A percentile compares a stretch with the other conserved stretches of the same genome.
phyloP scores from a whole-genome alignment of 2,329 filamentous ascomycete genomes.

The Hymenotorrendiella dingleyae region DNA sequence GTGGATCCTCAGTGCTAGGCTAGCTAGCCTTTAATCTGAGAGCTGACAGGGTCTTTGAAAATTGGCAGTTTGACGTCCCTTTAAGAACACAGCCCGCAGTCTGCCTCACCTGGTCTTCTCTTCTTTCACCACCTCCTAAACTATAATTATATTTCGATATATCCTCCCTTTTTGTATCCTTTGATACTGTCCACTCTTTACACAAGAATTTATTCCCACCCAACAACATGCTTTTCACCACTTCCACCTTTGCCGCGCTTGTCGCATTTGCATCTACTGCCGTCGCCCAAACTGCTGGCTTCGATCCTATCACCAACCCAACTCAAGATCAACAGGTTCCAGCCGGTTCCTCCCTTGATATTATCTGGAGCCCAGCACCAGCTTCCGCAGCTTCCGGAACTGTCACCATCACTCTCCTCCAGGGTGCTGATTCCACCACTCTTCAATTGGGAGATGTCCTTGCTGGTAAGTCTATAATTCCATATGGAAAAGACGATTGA shows the following conservation, averaged over 20 bases:
- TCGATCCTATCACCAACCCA: conserved; percentile 49
- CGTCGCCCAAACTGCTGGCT: conserved; percentile 50
- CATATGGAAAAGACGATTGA: background rate
- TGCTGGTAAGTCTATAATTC: conserved; percentile 41
- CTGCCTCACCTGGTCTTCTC: background rate
- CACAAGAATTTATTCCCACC: conserved; percentile 7
- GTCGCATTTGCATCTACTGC: conserved; percentile 23
- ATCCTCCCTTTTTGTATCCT: conserved; percentile 20
- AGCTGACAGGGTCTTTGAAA: background rate
- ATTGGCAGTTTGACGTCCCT: background rate
- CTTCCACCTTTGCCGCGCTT: conserved; percentile 22
- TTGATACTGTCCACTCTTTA: conserved; percentile 28
- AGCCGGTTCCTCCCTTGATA: conserved; percentile 43
- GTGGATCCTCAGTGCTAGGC: background rate
- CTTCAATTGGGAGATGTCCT: conserved; percentile 36
- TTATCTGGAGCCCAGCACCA: conserved; percentile 49
- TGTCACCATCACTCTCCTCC: conserved; percentile 49
- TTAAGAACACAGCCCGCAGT: background rate
- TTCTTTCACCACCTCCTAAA: background rate
- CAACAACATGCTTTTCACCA: conserved; percentile 25
- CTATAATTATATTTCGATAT: background rate
- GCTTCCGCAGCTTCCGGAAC: conserved; percentile 36
- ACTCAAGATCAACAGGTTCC: conserved; percentile 36
- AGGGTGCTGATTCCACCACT: conserved; percentile 43
- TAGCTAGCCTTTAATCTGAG: background rate